Conservation (phyloP, 192 early-diverging fungal genomes). For the Gorgonomyces haynaldii region DNA sequence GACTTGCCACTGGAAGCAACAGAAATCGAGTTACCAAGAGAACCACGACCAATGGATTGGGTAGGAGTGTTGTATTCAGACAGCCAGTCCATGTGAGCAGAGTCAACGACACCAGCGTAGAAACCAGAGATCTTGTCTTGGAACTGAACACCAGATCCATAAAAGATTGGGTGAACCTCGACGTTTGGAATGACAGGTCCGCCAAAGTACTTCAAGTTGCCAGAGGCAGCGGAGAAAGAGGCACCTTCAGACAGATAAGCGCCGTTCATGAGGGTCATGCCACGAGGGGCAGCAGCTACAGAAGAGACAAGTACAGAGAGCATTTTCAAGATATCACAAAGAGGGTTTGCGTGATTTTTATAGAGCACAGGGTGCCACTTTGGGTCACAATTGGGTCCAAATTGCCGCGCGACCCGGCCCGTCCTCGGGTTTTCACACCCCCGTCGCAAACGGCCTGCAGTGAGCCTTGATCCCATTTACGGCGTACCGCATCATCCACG, state of each 20-base stretch:
- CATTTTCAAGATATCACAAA: no score
- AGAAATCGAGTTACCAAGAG: background rate
- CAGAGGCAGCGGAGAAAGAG: background rate
- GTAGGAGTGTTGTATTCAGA: constrained; percentile 15
- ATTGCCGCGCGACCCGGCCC: no score
- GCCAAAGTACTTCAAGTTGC: constrained; percentile 17
- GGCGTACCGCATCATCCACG: no score
- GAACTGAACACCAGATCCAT: constrained; percentile 4
- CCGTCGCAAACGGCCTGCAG: no score
- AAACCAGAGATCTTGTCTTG: background rate
- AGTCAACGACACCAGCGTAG: constrained; percentile 4
- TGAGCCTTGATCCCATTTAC: no score
- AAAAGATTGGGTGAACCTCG: constrained; percentile 13
- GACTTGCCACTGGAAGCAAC: constrained; percentile 3
- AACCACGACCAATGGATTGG: constrained; percentile 9
- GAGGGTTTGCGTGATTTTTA: no score
- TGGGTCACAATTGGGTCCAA: no score
- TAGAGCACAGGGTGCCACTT: no score
- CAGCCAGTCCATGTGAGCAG: constrained; percentile 6
- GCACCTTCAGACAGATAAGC: no score
- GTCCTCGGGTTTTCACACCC: no score
- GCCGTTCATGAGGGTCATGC: constrained; percentile 13
- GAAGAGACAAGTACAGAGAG: background rate
- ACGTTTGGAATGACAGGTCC: constrained; percentile 17
- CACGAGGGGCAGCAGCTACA: background rate